Evolutionary conservation across 768 basidiomycete species (phyloP).

Genomic region (Boletus vinaceobasis): DNA sequence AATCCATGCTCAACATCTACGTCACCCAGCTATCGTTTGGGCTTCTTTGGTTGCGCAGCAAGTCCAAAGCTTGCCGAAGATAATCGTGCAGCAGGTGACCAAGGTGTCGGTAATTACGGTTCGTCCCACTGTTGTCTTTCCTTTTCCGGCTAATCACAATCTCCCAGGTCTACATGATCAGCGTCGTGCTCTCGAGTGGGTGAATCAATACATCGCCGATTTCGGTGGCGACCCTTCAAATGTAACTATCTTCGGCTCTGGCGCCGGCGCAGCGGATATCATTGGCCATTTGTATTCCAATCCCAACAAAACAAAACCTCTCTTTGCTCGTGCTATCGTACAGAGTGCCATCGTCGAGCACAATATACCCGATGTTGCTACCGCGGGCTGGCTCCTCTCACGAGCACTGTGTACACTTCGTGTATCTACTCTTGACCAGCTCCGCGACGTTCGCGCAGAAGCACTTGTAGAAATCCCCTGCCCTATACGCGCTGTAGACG

Average conservation of each 20-base stretch:
- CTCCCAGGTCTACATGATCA: conserved; percentile 61
- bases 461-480: conserved; percentile 52
- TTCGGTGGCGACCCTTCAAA: conserved; percentile 65
- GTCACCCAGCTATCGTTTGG: conserved; percentile 62
- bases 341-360: conserved; percentile 68
- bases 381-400: conserved; percentile 66
- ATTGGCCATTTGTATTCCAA: conserved; percentile 61
- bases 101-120: conserved; percentile 80
- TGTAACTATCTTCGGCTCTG: conserved; percentile 43
- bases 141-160: conserved; percentile 3
- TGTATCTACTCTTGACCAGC: conserved; percentile 54
- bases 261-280: conserved; percentile 51
- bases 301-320: conserved; percentile 52
- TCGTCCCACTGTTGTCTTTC: conserved; percentile 17
- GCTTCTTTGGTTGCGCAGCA: conserved; percentile 74
- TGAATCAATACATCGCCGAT: conserved; percentile 53
- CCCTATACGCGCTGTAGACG: conserved; percentile 59
- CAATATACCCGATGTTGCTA: conserved; percentile 54
- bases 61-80: conserved; percentile 63
- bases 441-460: conserved; percentile 56
- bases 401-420: conserved; percentile 57
- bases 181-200: conserved; percentile 59
- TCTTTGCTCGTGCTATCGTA: conserved; percentile 74
- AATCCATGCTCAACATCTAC: conserved; percentile 11
- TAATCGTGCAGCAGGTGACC: conserved; percentile 59